Percentiles rank a stretch among this genome's conserved stretches.
These are phyloP conservation scores for Calonectria leucothoes DNA, from an alignment of 2,329 filamentous ascomycete genomes.

Conservation along the genomic window DNA sequence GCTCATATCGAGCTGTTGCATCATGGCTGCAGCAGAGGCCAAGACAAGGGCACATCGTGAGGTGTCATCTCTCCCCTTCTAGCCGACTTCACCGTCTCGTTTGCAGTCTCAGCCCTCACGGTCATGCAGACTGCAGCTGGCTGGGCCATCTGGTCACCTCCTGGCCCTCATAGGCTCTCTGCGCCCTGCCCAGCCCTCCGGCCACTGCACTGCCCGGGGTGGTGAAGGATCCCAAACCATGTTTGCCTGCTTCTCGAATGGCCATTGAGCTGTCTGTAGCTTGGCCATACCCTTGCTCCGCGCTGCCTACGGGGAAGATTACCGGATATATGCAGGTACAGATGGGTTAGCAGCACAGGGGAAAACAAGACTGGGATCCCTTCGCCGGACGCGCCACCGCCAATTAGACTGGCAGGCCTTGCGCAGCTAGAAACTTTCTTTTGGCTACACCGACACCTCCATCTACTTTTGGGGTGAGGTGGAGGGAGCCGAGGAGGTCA, in stretches of 20 bases:
- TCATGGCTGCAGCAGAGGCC: slow-evolving; percentile 1
- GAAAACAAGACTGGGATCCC: slow-evolving; percentile 15
- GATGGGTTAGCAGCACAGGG: slow-evolving; percentile 10
- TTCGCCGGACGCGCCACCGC: background rate
- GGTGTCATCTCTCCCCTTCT: background rate
- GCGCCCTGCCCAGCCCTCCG: background rate
- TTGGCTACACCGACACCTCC: slow-evolving; percentile 13
- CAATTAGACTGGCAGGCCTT: background rate
- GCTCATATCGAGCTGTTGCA: background rate
- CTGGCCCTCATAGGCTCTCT: background rate
- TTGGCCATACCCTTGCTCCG: background rate
- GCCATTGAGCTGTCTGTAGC: background rate
- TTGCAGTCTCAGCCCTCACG: background rate
- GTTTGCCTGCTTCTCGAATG: background rate
- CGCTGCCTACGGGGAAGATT: slow-evolving; percentile 14
- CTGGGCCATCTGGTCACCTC: background rate
- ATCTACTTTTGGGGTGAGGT: background rate
- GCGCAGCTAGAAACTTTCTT: slow-evolving; percentile 7
- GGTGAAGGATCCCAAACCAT: background rate
- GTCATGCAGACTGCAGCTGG: background rate
- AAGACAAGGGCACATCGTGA: slow-evolving; percentile 8
- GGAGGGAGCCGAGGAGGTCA: background rate
- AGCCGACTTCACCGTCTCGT: slow-evolving; percentile 3
- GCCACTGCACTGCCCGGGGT: background rate
- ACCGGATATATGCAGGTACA: slow-evolving; percentile 35